Base-by-base conservation (phyloP, 768 basidiomycete species). In the Chalciporus piperatus region DNA sequence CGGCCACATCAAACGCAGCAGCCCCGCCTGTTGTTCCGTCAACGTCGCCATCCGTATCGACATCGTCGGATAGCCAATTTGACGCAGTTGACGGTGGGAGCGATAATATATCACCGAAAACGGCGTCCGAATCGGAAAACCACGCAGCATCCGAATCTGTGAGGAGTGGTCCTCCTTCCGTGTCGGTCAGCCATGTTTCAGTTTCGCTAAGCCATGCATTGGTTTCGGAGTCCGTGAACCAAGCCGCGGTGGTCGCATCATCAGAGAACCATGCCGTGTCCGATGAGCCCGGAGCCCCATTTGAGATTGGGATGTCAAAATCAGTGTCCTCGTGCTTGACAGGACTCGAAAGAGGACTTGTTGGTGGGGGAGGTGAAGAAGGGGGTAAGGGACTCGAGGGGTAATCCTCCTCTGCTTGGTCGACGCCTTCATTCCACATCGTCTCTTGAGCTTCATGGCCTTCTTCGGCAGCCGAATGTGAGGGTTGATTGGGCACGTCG, bases 341-440 rank as follows among this genome's bases (percentile, higher is more conserved):
- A 14, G 65, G 62, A 37, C 65, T 66, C 20, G 65, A 70, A 51
- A 70, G 54, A 6, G 82, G 81, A 59, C 83, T 85, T 14, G 73
- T 74, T 8, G 78, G 80, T 8, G 79, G 76, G 11, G 74, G 80
- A 5, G 83, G 82, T 11, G 84, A 84, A 7, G 84, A 83, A 16
- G 84, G 82, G 19, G 83, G 82, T 2, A 85, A 69, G 14, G 79
- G 79, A 43, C 72, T 71, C 72, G 79, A 76, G 73, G 54, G 53
- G 14, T 54, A 53, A 20, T 52, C 60, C 5, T 46, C 50, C 37
- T 57, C 70, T 4, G 72, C 45, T 66, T 63, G 46, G 66, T 30
- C 3, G 27, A 61, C 23, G 22, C 59, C 48, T 47, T 27, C 39
- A 22, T 41, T 17, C 13, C 11, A 9, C 13, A 59, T 59, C 13